These are phyloP conservation scores for Paecilomyces variotii DNA, from an alignment of 2,329 filamentous ascomycete species.

Conservation along the genomic window DNA sequence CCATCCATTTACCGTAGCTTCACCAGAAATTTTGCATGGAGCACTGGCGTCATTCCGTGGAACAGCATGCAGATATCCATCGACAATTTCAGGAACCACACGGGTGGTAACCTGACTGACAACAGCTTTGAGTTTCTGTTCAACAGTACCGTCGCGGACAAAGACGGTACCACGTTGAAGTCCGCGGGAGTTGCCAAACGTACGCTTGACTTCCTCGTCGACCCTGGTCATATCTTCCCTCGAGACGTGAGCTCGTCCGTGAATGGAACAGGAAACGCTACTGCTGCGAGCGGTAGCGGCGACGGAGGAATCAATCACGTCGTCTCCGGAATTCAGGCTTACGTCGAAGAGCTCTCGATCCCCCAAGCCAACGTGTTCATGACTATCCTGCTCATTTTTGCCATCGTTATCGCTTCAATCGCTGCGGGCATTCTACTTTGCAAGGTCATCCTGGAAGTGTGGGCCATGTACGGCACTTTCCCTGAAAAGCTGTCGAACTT, in stretches of 20 bases:
- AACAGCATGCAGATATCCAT: constrained; percentile 70
- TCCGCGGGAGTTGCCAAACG: constrained; percentile 47
- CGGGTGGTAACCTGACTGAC: constrained; percentile 79
- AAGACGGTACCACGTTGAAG: constrained; percentile 49
- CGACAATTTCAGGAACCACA: constrained; percentile 69
- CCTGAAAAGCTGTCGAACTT: constrained; percentile 73
- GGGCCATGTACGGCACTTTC: constrained; percentile 84
- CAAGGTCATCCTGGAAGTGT: constrained; percentile 84
- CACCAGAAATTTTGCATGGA: constrained; percentile 88
- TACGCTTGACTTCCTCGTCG: constrained; percentile 39
- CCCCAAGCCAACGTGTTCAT: constrained; percentile 91
- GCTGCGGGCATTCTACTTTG: constrained; percentile 78
- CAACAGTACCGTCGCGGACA: constrained; percentile 67
- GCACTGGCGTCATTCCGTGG: constrained; percentile 77
- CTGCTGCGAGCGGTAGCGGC: constrained; percentile 14
- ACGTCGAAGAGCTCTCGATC: constrained; percentile 74
- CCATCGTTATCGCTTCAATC: constrained; percentile 76
- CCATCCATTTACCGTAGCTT: constrained; percentile 84
- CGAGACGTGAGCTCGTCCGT: constrained; percentile 42
- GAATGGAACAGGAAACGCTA: constrained; percentile 32
- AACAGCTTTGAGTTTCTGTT: constrained; percentile 67
- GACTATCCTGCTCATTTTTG: constrained; percentile 83
- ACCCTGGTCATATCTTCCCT: constrained; percentile 40
- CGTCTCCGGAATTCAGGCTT: constrained; percentile 72
- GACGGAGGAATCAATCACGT: constrained; percentile 43